Evolutionary conservation across 176 grass and related monocot species (phyloP).

Genomic region (Guadua angustifolia): DNA sequence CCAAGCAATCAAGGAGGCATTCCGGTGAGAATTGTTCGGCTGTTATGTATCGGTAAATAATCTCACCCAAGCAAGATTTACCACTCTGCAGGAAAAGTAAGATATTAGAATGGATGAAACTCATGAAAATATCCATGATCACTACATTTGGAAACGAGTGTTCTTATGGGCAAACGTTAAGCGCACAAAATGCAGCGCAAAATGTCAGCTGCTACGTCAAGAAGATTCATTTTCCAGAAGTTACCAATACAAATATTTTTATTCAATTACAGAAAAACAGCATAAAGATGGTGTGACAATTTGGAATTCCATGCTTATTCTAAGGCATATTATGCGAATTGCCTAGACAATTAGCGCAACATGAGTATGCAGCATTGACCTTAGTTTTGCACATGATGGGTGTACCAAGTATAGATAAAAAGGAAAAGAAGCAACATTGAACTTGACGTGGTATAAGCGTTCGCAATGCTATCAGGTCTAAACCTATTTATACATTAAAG

Average conservation of each 20-base stretch:
- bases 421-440: background rate
- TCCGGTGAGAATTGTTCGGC: constrained; percentile 95
- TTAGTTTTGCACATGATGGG: background rate
- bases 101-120: constrained; percentile 10
- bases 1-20: constrained; percentile 88
- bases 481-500: background rate
- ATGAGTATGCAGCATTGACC: background rate
- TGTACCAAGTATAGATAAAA: background rate
- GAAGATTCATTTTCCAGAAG: background rate
- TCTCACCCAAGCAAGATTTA: constrained; percentile 90
- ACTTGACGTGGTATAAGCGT: background rate
- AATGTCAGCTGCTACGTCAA: background rate
- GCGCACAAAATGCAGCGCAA: background rate
- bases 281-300: background rate
- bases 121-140: background rate
- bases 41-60: constrained; percentile 90
- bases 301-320: background rate
- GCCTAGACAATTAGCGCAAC: background rate
- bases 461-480: background rate
- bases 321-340: background rate
- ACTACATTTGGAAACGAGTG: background rate
- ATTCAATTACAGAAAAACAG: background rate
- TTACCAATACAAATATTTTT: background rate
- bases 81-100: constrained; percentile 70
- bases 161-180: background rate